Conservation (phyloP, 257 asterid species). For the Lavandula angustifolia region DNA sequence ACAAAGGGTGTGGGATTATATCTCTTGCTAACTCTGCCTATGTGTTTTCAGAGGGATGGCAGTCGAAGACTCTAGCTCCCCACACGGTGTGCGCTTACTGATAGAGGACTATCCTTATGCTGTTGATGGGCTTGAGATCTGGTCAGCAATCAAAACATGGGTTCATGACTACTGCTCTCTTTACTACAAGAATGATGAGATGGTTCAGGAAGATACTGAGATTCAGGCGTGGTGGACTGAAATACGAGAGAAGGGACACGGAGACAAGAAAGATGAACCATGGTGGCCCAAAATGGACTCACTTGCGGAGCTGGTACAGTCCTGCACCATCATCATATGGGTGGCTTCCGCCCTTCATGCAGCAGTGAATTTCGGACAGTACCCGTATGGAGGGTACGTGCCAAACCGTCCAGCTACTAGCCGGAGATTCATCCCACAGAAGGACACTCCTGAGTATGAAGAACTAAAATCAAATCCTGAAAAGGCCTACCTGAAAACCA, state of each 20-base stretch:
- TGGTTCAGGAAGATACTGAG: conserved; percentile 51
- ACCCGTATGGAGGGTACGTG: conserved; percentile 64
- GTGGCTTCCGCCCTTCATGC: conserved; percentile 82
- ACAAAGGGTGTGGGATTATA: neutral
- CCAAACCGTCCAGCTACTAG: conserved; percentile 70
- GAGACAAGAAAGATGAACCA: conserved; percentile 60
- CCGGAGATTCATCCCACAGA: conserved; percentile 66
- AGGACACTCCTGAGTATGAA: conserved; percentile 54
- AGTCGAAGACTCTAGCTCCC: conserved; percentile 52
- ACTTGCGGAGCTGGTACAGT: conserved; percentile 46
- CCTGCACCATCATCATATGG: conserved; percentile 78
- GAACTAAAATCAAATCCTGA: conserved; percentile 65
- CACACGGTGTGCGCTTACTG: conserved; percentile 62
- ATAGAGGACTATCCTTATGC: conserved; percentile 78
- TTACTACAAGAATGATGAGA: conserved; percentile 54
- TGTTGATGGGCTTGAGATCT: conserved; percentile 80
- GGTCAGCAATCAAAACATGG: conserved; percentile 80
- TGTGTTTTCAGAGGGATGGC: conserved; percentile 58
- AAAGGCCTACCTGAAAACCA: conserved; percentile 59
- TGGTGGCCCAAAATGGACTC: conserved; percentile 87
- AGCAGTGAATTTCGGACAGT: conserved; percentile 69
- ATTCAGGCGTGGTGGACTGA: conserved; percentile 89
- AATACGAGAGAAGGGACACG: conserved; percentile 62
- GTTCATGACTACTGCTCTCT: conserved; percentile 59
- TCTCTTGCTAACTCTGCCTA: conserved; percentile 19